Evolutionary conservation across 2,329 filamentous ascomycete genomes (phyloP).

Genomic region (Hypoxylon sp.): DNA sequence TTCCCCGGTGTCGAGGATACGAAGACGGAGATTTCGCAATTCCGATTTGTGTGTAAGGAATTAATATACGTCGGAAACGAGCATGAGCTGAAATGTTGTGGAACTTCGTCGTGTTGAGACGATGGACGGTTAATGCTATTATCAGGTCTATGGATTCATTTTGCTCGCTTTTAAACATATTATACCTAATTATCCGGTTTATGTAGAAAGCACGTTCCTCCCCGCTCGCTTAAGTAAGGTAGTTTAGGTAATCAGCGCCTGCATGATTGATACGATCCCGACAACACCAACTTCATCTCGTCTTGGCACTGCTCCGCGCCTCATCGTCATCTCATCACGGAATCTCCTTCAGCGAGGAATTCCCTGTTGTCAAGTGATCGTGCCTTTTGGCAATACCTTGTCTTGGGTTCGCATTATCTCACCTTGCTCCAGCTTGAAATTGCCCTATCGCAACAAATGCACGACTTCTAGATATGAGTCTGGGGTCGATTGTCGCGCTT

Average conservation of each 20-base stretch:
- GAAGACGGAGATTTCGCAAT: neutral
- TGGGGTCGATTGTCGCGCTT: constrained; percentile 8
- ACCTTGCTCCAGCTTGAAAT: constrained; percentile 7
- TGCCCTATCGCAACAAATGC: neutral
- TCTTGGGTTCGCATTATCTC: neutral
- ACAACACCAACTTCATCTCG: constrained; percentile 9
- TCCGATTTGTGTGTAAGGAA: neutral
- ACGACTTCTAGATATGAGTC: constrained; percentile 15
- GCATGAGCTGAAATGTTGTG: neutral
- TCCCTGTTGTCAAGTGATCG: neutral
- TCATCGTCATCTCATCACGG: neutral
- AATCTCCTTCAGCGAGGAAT: neutral
- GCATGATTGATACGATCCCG: neutral
- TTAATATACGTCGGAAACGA: neutral
- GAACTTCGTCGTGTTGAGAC: neutral
- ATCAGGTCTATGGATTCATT: neutral
- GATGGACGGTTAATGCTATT: neutral
- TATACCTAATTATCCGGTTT: neutral
- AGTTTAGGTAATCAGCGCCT: neutral
- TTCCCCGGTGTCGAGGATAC: neutral
- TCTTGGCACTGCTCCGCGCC: constrained; percentile 8
- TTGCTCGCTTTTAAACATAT: neutral
- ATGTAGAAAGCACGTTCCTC: neutral
- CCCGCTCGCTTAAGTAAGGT: constrained; percentile 17
- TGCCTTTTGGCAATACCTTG: neutral